Evolutionary conservation across 148 eudicot genomes (phyloP), one percentile per base, ranked within the genome.

Genomic region (Vaccinium myrtillus): DNA sequence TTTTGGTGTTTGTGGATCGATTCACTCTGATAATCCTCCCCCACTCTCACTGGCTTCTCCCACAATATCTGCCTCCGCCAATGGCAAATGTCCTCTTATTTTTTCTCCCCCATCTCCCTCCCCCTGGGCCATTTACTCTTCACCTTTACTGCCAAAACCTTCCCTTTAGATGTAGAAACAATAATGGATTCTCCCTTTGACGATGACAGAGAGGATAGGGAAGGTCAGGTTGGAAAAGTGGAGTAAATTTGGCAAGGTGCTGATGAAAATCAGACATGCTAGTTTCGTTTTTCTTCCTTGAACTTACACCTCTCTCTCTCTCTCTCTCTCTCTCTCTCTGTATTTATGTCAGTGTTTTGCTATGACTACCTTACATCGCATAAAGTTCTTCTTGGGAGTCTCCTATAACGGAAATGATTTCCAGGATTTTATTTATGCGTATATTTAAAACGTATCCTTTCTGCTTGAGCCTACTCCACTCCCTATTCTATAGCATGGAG

Each of bases 401-500:
- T 73, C 77, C 77, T 73, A 18, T 2, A 36, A 39, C 0, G 77
- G 77, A 73, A 39, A 73, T 73, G 77, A 73, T 73, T 73, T 39
- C 77, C 77, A 73, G 48, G 77, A 73, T 73, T 73, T 73, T 73
- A 73, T 73, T 0, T 73, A 39, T 73, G 77, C 77, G 77, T 73
- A 73, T 18, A 73, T 15, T 39, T 0, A 73, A 73, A 73, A 73
- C 10, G 4, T 8, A 73, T 73, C 77, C 77, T 73, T 36, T 73
- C 77, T 73, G 77, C 77, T 73, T 73, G 77, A 73, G 77, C 77
- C 49, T 32, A 14, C 77, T 73, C 4, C 49, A 6, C 18, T 5
- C 74, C 23, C 50, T 73, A 32, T 36, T 73, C n/a, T 32, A 36
- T 69, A 69, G 74, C 39, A 73, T 73, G 77, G 77, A 73, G 50